phyloP scores from a whole-genome alignment of 108 stramenopile species.

The Seminavis robusta region DNA sequence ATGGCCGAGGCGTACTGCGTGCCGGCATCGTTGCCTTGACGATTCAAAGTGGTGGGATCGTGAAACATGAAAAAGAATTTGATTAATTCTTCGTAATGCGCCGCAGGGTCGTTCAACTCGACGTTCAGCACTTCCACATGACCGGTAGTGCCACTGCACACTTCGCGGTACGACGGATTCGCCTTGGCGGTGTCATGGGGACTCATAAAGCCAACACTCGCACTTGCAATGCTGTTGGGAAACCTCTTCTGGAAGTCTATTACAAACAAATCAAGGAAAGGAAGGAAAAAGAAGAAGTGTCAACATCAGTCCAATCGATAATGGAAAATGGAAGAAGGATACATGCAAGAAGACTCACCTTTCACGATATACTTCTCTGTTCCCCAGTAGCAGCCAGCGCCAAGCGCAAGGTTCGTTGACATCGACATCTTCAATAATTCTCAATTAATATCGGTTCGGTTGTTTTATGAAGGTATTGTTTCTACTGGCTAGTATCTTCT shows the following conservation, averaged over 20 bases:
- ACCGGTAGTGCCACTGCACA: constrained; percentile 59
- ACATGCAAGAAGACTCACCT: too few relatives aligned
- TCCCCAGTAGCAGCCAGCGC: constrained; percentile 79
- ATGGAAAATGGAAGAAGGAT: too few relatives aligned
- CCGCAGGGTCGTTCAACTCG: constrained; percentile 34
- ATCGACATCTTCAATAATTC: too few relatives aligned
- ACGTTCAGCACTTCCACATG: constrained; percentile 73
- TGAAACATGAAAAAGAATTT: constrained; percentile 83
- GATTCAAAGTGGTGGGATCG: constrained; percentile 84
- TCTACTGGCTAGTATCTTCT: too few relatives aligned
- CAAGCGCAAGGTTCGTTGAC: constrained; percentile 39
- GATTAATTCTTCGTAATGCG: constrained; percentile 60
- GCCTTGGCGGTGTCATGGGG: constrained; percentile 39
- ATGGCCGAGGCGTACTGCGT: constrained; percentile 82
- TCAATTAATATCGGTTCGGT: too few relatives aligned
- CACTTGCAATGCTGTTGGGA: constrained; percentile 35
- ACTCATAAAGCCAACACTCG: constrained; percentile 70
- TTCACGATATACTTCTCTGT: constrained; percentile 72
- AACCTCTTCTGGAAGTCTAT: constrained; percentile 51
- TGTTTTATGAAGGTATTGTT: too few relatives aligned
- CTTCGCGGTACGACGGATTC: constrained; percentile 65
- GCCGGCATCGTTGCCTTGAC: constrained; percentile 89
- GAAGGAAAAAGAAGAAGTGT: too few relatives aligned
- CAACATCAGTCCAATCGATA: too few relatives aligned
- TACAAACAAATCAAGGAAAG: too few relatives aligned